A percentile compares a stretch with the other conserved stretches of the same genome.
phyloP scores from a whole-genome alignment of 75 land plant species.

The Azolla pinnata region DNA sequence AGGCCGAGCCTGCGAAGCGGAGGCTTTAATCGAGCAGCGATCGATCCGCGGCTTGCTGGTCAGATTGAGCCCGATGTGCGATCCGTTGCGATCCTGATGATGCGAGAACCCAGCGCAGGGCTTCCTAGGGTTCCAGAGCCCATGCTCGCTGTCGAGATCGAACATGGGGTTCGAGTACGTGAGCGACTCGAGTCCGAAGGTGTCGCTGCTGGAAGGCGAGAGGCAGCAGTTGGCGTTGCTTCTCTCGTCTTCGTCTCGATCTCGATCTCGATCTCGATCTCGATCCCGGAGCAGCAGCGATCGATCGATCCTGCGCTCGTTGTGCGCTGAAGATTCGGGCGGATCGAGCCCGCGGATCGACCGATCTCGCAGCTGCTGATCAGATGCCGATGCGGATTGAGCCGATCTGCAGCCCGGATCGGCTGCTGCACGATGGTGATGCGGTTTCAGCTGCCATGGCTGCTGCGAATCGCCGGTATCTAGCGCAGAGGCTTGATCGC shows the following conservation, averaged over 20 bases:
- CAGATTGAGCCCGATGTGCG: not conserved
- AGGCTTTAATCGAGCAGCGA: too few species aligned
- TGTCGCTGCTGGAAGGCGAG: slow-evolving; percentile 7
- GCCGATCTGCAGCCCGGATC: not conserved
- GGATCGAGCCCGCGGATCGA: too few species aligned
- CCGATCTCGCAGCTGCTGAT: too few species aligned
- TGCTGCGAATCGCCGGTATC: too few species aligned
- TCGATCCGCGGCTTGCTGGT: not conserved
- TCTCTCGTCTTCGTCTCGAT: too few species aligned
- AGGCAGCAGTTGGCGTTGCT: not conserved
- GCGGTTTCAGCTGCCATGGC: not conserved
- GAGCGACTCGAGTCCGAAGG: not conserved
- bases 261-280: too few species aligned
- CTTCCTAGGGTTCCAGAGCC: not conserved
- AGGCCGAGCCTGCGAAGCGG: too few species aligned
- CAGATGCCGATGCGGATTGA: too few species aligned
- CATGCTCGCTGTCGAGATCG: not conserved
- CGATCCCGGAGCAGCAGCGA: not conserved
- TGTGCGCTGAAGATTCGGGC: too few species aligned
- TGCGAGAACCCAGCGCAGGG: not conserved
- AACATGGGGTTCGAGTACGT: slow-evolving; percentile 6
- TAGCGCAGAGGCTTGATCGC: too few species aligned
- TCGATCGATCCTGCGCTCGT: too few species aligned
- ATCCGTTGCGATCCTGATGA: not conserved
- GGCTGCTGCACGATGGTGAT: not conserved